Percentiles rank a stretch among this genome's conserved stretches.
Evolutionary conservation across 805 yeast species (phyloP).

Genomic region (Zygoascus bituminiphila): DNA sequence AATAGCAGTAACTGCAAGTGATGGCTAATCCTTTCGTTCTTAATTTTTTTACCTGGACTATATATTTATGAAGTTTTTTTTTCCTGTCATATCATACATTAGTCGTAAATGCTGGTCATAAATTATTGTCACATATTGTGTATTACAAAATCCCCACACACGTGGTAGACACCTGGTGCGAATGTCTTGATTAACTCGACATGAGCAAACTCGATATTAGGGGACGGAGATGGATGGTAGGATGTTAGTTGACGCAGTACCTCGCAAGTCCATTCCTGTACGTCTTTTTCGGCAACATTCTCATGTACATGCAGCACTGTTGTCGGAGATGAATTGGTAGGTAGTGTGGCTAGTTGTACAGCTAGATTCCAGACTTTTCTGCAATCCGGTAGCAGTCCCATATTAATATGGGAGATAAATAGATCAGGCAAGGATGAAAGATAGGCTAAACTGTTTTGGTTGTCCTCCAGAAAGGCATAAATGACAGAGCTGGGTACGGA

Average conservation of each 20-base stretch:
- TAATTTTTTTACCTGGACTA: not conserved
- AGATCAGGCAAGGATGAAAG: constrained; percentile 2
- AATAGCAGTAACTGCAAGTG: not conserved
- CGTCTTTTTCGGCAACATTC: constrained; percentile 44
- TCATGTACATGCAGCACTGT: constrained; percentile 59
- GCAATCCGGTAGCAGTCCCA: constrained; percentile 74
- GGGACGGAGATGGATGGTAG: not conserved
- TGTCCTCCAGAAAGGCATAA: constrained; percentile 56
- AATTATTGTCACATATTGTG: not conserved
- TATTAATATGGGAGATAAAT: constrained; percentile 52
- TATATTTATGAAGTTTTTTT: not conserved
- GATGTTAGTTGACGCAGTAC: constrained; percentile 13
- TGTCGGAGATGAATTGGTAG: constrained; percentile 1
- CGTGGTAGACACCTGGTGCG: constrained; percentile 83
- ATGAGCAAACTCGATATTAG: constrained; percentile 27
- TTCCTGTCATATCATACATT: not conserved
- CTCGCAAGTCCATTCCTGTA: constrained; percentile 29
- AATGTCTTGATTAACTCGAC: constrained; percentile 68
- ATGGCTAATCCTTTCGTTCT: not conserved
- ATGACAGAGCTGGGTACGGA: constrained; percentile 27
- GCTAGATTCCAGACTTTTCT: constrained; percentile 52
- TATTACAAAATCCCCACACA: constrained; percentile 42
- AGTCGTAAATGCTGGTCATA: not conserved
- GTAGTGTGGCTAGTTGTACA: constrained; percentile 11
- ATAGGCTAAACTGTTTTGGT: constrained; percentile 42